Base-by-base conservation (phyloP, 257 asterid species). In the Voacanga thouarsii region DNA sequence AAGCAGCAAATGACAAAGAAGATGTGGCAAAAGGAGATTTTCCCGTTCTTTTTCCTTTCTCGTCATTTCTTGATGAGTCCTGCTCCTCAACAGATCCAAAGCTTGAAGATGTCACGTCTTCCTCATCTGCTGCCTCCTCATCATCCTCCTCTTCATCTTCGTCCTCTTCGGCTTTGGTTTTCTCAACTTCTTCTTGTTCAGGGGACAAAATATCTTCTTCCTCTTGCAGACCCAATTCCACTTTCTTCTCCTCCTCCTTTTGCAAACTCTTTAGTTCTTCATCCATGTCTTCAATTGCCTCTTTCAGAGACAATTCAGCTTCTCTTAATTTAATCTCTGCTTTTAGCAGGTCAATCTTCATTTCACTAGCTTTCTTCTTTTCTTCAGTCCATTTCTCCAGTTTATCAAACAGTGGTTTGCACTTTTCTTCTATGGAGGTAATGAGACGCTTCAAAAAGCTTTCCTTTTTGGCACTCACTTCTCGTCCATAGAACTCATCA, bases 401-500 rank as follows among this genome's bases (percentile, higher is more conserved):
- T 56, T 80, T 83, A 23, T 83, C 90, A 39, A 86, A 72, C 61
- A 81, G 12, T 0, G 88, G 84, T 56, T 85, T 84, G 72, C 82
- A 82, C 30, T 81, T 74, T 51, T 71, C 84, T 70, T 83, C 92
- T 66, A 91, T 5, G 14, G 91, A 71, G 15, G 72, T 74, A 19
- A 83, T n/a, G 16, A 93, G 68, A 49, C 88, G 85, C 37, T 37
- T 69, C 88, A 84, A 83, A 67, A 81, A 51, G 75, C 71, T 84
- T 39, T 84, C 92, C 81, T 85, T 60, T 74, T 79, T 49, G 7
- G 4, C 78, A 60, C 1, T 57, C 37, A 50, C 84, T 70, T 78
- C 91, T 28, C 81, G 84, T n/a, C 94, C 98, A 68, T 91, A 92
- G 80, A 93, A 93, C 86, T 95, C 98, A 16, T 95, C 98, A 59